Conservation (phyloP, 2,329 filamentous ascomycete species). For the Ampelomyces quisqualis region DNA sequence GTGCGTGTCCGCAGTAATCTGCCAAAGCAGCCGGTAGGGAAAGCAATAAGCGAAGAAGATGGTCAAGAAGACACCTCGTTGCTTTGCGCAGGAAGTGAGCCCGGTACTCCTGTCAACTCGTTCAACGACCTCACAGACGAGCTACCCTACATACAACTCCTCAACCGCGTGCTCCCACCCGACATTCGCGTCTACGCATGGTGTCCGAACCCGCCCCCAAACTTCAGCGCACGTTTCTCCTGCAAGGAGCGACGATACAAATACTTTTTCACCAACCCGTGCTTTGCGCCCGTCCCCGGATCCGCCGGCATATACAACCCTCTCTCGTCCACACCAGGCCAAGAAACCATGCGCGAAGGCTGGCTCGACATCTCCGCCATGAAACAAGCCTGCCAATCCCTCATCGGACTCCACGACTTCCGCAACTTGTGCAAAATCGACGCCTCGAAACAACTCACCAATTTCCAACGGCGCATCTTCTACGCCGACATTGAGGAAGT, state of each 20-base stretch:
- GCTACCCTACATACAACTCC: constrained; percentile 74
- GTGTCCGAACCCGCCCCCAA: constrained; percentile 77
- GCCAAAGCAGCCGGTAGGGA: constrained; percentile 46
- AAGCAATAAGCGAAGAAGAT: constrained; percentile 8
- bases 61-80: neutral
- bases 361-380: constrained; percentile 89
- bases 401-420: constrained; percentile 87
- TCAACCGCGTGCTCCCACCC: constrained; percentile 84
- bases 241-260: constrained; percentile 89
- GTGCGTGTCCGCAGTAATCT: constrained; percentile 78
- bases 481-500: constrained; percentile 69
- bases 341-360: constrained; percentile 50
- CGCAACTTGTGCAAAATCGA: constrained; percentile 97
- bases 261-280: constrained; percentile 97
- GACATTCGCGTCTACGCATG: constrained; percentile 92
- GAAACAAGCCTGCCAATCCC: constrained; percentile 75
- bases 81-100: constrained; percentile 10
- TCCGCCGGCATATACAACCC: constrained; percentile 51
- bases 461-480: constrained; percentile 77
- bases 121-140: constrained; percentile 77
- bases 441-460: constrained; percentile 81
- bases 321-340: neutral
- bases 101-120: constrained; percentile 27
- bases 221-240: constrained; percentile 89
- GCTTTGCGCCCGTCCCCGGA: constrained; percentile 68